Evolutionary conservation across 495 filamentous ascomycete species (phyloP), one percentile per base, ranked within the genome.

Genomic region (Cercophora sp.): DNA sequence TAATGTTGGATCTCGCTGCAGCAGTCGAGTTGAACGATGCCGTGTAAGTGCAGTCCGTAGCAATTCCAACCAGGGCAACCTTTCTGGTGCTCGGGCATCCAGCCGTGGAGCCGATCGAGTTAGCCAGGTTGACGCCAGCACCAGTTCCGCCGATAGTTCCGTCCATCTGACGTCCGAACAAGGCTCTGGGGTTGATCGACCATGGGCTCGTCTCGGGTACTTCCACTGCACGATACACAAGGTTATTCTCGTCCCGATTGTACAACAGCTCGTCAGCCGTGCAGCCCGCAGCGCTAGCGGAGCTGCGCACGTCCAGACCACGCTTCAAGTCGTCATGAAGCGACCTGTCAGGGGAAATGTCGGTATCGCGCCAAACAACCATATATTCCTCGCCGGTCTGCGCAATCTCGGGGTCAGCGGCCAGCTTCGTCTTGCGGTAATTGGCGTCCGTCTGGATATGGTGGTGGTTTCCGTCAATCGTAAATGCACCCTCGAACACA

Each of bases 401-500:
- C 41, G 83, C 79, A 11, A 89, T 65, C 20, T 76, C 70, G n/a
- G 87, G 86, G 65, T 98, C 93, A n/a, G 84, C 71, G 1, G 67
- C 66, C 53, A 88, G 83, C 59, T 81, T 81, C 47, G 89, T 95
- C 58, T 81, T 77, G 61, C 80, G 75, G 60, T 93, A 98, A 31
- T 81, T 85, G 24, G 79, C 79, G 50, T 79, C 77, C 48, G 89
- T 75, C 58, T 96, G 90, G 22, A 98, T 74, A 69, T 98, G 92
- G 61, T 98, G 91, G 55, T 90, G 84, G 64, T 96, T 83, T 27
- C 84, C 77, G 55, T 83, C 64, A 15, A 97, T 66, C 40, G 85
- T 84, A 70, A 98, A 97, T 2, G 87, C 86, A 23, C 94, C 93
- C 68, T 96, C 88, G 55, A 98, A 97, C 6, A 96, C 67, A 22